Evolutionary conservation across 352 stramenopile species (phyloP), one percentile per base, ranked within the genome.

Genomic region (Globisporangium rhizosaccharum): DNA sequence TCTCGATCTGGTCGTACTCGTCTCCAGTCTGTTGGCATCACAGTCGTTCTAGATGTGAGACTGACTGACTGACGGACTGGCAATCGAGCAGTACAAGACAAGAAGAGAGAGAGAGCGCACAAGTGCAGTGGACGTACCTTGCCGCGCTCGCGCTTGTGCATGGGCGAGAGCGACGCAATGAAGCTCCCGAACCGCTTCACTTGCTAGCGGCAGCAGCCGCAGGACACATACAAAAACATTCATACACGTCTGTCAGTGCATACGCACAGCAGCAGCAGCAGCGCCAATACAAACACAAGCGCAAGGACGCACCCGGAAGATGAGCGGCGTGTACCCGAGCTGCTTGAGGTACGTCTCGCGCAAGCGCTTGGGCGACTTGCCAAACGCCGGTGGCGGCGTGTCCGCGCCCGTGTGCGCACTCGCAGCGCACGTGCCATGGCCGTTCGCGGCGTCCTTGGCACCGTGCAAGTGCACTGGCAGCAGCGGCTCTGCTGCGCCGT

Each of bases 291-390:
- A n/a, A 18, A 41, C 4, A 49, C 10, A 18, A 65, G 20, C 54
- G 28, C 28, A 37, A 36, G 14, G 62, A 58, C 65, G 59, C 45
- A 90, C 83, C 67, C 81, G 77, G 58, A 93, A 93, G 69, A 86
- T 81, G 12, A 93, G 76, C 46, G 83, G 81, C 57, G 81, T 89
- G 73, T 91, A 93, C 26, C 81, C 81, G 10, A 91, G 66, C 63
- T 84, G 75, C 58, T 87, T 83, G 57, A 89, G 59, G 62, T 91
- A 92, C 28, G 71, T 81, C 37, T 90, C 77, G 59, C 80, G 77
- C 45, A 85, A 52, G 55, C 53, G 70, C 53, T 75, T 75, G 18
- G 64, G 73, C 36, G 71, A 76, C 52, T 76, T 69, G 61, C 48
- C 51, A 15, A 68, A 52, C 49, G 51, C 59, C 15, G 52, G 51